These are phyloP conservation scores for Bruguiera gymnorhiza DNA, from an alignment of 345 rosid species.

Conservation along the genomic window DNA sequence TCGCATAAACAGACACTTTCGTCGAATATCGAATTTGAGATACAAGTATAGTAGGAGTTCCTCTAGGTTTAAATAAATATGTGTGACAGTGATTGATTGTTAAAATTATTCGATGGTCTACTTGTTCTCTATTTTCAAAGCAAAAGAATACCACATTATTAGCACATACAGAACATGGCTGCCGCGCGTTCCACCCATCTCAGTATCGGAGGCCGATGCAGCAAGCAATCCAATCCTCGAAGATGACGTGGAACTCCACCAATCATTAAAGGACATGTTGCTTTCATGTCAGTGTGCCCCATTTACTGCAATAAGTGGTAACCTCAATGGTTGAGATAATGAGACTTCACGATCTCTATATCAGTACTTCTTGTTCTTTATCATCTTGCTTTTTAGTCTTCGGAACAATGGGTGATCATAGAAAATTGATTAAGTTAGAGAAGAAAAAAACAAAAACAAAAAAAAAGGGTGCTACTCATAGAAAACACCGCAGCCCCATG, in stretches of 20 bases:
- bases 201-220: constrained; percentile 11
- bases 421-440: not conserved
- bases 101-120: too few species aligned
- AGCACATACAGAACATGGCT: too few species aligned
- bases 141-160: too few species aligned
- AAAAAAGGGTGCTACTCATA: too few species aligned
- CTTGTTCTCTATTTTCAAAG: too few species aligned
- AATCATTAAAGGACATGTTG: constrained; percentile 17
- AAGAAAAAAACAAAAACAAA: too few species aligned
- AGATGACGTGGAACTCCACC: constrained; percentile 7
- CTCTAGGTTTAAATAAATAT: too few species aligned
- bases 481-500: too few species aligned
- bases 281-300: constrained; percentile 22
- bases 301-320: constrained; percentile 13
- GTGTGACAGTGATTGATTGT: too few species aligned
- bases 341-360: not conserved
- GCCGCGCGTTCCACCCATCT: constrained; percentile 17
- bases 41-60: too few species aligned
- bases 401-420: not conserved
- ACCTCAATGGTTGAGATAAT: not conserved
- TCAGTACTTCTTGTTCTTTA: not conserved
- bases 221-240: not conserved
- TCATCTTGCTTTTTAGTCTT: not conserved
- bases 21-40: too few species aligned
- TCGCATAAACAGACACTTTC: too few species aligned